phyloP scores from a whole-genome alignment of 441 rosid species.

The Euphorbia celastroides region DNA sequence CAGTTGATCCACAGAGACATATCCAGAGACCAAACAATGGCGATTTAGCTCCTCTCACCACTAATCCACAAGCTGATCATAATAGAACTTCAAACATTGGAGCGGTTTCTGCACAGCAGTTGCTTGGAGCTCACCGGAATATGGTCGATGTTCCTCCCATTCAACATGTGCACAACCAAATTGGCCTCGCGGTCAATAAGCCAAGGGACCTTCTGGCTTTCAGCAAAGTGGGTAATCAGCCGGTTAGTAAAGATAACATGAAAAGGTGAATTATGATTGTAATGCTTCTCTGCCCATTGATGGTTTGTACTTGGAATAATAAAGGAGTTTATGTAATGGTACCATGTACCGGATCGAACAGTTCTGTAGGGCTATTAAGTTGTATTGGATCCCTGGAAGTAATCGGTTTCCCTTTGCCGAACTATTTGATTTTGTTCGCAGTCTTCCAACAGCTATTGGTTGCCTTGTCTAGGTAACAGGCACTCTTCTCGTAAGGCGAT shows the following conservation, averaged over 20 bases:
- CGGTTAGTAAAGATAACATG: conserved; percentile 24
- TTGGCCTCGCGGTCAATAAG: conserved; percentile 17
- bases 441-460: background rate
- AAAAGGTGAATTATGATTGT: conserved; percentile 21
- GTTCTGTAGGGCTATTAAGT: conserved; percentile 1
- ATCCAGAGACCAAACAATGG: conserved; percentile 36
- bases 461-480: background rate
- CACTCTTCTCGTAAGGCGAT: background rate
- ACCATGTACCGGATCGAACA: conserved; percentile 2
- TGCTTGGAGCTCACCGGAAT: conserved; percentile 9
- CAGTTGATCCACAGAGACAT: conserved; percentile 24
- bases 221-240: conserved; percentile 29
- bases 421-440: background rate
- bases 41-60: conserved; percentile 26
- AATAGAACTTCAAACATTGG: conserved; percentile 27
- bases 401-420: background rate
- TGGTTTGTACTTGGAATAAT: background rate
- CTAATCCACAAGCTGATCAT: conserved; percentile 31
- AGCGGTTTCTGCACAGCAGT: conserved; percentile 21
- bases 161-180: conserved; percentile 30
- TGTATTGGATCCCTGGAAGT: conserved; percentile 7
- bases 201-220: conserved; percentile 17
- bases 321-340: background rate
- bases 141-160: conserved; percentile 10
- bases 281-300: background rate